Evolutionary conservation across 441 rosid genomes (phyloP).

Genomic region (Corymbia calophylla): DNA sequence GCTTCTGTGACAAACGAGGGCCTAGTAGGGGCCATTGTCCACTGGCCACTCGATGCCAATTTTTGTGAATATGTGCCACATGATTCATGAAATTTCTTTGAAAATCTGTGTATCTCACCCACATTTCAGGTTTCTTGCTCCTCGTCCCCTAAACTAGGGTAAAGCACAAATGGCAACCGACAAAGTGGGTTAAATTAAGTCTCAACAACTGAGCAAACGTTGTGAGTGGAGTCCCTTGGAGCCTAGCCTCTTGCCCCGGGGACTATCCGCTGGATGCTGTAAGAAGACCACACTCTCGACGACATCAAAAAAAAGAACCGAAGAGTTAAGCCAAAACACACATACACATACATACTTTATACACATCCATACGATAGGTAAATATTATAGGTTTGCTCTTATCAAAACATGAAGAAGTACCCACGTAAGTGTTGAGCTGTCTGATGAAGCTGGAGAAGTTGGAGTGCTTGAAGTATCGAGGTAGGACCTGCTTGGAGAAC

Average conservation of each 20-base stretch:
- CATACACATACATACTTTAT: background rate
- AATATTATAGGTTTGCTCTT: background rate
- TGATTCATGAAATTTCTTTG: background rate
- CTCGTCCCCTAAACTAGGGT: background rate
- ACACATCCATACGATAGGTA: background rate
- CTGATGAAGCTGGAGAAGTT: constrained; percentile 54
- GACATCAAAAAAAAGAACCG: background rate
- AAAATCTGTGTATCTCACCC: background rate
- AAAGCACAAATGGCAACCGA: background rate
- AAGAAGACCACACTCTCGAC: background rate
- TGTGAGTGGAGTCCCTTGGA: background rate
- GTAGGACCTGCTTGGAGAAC: constrained; percentile 35
- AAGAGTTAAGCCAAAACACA: background rate
- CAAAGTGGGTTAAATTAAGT: background rate
- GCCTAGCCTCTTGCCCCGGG: background rate
- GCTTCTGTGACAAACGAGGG: background rate
- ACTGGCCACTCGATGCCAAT: background rate
- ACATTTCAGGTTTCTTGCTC: background rate
- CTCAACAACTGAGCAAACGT: background rate
- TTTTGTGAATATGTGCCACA: background rate
- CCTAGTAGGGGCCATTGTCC: background rate
- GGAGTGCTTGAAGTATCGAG: constrained; percentile 48
- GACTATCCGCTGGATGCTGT: background rate
- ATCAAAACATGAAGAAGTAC: background rate
- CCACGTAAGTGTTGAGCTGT: constrained; percentile 52